Evolutionary conservation across 1,139 yeast species (phyloP).

Genomic region (Taphrina flavorubra): DNA sequence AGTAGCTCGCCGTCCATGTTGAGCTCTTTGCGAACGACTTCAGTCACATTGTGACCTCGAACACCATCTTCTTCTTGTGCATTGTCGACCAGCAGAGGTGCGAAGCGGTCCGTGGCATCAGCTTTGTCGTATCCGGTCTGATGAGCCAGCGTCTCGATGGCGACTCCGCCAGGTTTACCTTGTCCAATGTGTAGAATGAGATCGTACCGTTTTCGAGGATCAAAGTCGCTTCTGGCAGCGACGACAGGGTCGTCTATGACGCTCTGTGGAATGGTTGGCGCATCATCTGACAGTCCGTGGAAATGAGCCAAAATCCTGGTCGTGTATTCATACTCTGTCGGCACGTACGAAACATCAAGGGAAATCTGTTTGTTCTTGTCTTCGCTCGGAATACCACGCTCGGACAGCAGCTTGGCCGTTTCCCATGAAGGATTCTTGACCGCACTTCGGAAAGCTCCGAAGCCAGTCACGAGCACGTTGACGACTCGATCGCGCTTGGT

Average conservation of each 20-base stretch:
- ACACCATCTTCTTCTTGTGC: neutral
- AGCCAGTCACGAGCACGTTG: conserved; percentile 37
- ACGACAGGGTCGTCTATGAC: neutral
- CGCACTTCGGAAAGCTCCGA: conserved; percentile 24
- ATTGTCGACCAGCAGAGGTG: conserved; percentile 13
- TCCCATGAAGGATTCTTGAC: conserved; percentile 35
- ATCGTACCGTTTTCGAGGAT: conserved; percentile 21
- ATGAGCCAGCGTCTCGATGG: conserved; percentile 21
- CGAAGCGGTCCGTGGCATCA: conserved; percentile 21
- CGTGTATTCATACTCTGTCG: conserved; percentile 16
- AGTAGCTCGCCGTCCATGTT: conserved; percentile 44
- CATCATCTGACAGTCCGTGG: conserved; percentile 14
- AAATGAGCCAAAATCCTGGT: conserved; percentile 4
- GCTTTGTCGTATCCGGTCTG: conserved; percentile 17
- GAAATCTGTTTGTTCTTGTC: conserved; percentile 6
- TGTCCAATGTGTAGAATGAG: conserved; percentile 30
- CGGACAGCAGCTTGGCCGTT: conserved; percentile 27
- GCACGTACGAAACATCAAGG: conserved; percentile 17
- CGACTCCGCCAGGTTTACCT: conserved; percentile 21
- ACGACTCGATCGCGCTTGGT: neutral
- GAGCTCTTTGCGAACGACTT: neutral
- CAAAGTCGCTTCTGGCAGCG: conserved; percentile 20
- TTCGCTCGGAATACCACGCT: neutral
- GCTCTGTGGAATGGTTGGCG: conserved; percentile 3
- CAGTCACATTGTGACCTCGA: conserved; percentile 14